Base-by-base conservation (phyloP, 2,329 filamentous ascomycete genomes). In the Immersiporthe knoxdaviesiana region DNA sequence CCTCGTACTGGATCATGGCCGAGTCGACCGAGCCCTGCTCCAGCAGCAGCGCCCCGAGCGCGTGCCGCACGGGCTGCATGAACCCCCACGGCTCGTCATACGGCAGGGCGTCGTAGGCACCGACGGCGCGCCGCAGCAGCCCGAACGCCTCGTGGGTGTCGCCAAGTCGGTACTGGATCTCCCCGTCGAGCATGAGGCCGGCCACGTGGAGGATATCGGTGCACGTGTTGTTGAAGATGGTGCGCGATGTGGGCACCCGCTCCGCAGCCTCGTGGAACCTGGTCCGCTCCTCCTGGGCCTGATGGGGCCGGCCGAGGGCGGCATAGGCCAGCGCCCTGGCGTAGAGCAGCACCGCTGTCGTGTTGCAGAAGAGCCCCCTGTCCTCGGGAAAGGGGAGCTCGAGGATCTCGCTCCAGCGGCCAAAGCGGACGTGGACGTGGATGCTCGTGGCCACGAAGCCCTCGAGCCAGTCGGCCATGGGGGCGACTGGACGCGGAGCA, bases 391-490 rank as follows among this genome's bases (percentile, higher is more conserved):
- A 70, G 0, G 79, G 69, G 0, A 92, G 77, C 1, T 80, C 78
- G 11, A 91, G 78, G 30, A 94, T 82, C 0, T 92, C 89, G 0
- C 87, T 75, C 92, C 92, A 94, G 21, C 81, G 81, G 0, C 92
- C 92, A 73, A 94, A 95, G 0, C 92, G 87, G 59, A 95, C 83
- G 21, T 92, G 81, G 0, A 90, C 88, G 76, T 95, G 92, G 1
- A 90, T 81, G 3, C 88, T 85, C 77, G 92, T 88, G 1, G 86
- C 85, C 3, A 91, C 78, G 72, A 93, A 93, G 1, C 86, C 86
- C 77, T 94, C 92, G 0, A 94, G 81, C 88, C 90, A 94, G 77
- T 94, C 91, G 0, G 91, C 91, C 91, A 94, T 93, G 0, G 90
- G 90, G 90, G 90, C 0, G 87, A 89, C 71, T 89, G 76, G 4